Evolutionary conservation across 345 rosid genomes (phyloP), one percentile per base, ranked within the genome.

Genomic region (Brassica incana): DNA sequence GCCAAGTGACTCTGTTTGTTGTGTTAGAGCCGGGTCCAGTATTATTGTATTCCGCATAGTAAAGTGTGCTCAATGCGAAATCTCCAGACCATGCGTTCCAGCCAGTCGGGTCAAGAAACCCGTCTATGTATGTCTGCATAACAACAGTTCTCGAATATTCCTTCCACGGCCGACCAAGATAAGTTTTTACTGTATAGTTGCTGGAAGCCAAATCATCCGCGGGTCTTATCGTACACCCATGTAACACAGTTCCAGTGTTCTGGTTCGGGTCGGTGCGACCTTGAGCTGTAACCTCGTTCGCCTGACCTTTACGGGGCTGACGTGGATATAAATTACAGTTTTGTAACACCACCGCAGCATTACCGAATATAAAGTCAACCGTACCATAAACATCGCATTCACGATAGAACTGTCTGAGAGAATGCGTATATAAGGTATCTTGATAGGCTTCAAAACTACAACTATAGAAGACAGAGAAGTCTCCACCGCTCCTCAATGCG

Each of bases 351-450:
- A 84, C 97, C 0, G 97, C 98, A 0, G 97, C 99, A 16, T 95
- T 95, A 12, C 99, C 99, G 16, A 95, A 95, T 71, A 95, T 95
- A 76, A 90, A 95, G 45, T 95, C 99, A 4, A 93, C 97, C 0
- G 99, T 95, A 1, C 99, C 99, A 8, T 91, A 95, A 7, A 95
- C 80, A 54, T 95, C 94, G 12, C 99, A 95, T 67, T 90, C 97
- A 1, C 98, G 85, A 35, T 95, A 95, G 82, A 91, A 93, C 59
- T 93, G 98, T 75, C 98, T 78, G 0, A 90, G 79, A 12, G 99
- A 91, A 83, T 91, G 94, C 0, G 93, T 75, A 76, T 93, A 91
- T 61, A 95, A 77, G 0, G 99, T 91, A 67, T 95, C 99, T 82
- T 93, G 99, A 71, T 90, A 94, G 10, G 79, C 99, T 75, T 90